Evolutionary conservation across 805 yeast species (phyloP), one percentile per base, ranked within the genome.

Genomic region (Schwanniomyces polymorphus): DNA sequence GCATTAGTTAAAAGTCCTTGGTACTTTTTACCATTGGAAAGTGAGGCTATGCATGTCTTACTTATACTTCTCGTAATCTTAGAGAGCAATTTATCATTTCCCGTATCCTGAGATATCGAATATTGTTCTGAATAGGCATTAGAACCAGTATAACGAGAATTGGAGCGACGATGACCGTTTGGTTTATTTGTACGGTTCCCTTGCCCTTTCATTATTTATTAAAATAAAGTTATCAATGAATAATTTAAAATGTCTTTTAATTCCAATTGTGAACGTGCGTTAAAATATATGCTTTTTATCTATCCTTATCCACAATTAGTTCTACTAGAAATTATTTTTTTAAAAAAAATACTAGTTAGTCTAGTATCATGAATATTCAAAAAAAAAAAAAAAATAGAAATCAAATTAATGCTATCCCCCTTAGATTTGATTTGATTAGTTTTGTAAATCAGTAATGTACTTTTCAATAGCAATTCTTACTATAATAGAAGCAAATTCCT

Each of bases 41-140:
- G 80, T 3, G 90, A 81, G 6, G 82, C 85, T 11, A 72, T 71
- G 10, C 80, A 81, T 27, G 70, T 68, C 27, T 78, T 71, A 16
- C 96, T 72, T 37, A 86, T 68, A 6, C 90, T 72, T 51, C 80
- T 80, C 33, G 80, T 72, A 38, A 86, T 64, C 42, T 84, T 69
- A 52, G 64, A 82, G 40, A 78, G 59, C 46, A 84, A 67, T 46
- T 88, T 74, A 54, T 85, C 88, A 53, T 76, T 73, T 14, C 27
- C 41, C 12, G 27, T 10, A 25, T 23, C 16, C 17, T 17, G 45
- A 33, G 18, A 5, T 46, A 23, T n/a, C 2, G 39, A 11, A 37
- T 12, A 37, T 11, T 37, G 39, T 7, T 31, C 35, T 31, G 8
- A 12, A 31, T 48, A 45, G 34, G 45, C 45, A 42, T 43, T 45